Evolutionary conservation across 78 protist species (phyloP).

Genomic region (Cavenderia fasciculata): DNA sequence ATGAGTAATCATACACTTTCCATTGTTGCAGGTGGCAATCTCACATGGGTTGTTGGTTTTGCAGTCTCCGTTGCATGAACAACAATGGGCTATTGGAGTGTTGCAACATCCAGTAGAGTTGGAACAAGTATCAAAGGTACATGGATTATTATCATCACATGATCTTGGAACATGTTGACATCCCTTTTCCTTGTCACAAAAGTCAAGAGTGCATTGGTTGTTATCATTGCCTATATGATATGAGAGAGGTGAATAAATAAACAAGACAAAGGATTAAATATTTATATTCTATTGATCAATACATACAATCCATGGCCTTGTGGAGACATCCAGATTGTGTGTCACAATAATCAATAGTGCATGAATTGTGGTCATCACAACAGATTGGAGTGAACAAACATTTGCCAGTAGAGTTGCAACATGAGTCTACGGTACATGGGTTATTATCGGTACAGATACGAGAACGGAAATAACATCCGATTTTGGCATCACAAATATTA

Average conservation of each 20-base stretch:
- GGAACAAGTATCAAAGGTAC: conserved; percentile 50
- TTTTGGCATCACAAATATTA: conserved; percentile 12
- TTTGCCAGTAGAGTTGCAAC: neutral
- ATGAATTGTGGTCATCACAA: conserved; percentile 18
- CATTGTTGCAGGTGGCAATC: neutral
- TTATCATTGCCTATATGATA: neutral
- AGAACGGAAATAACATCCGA: conserved; percentile 25
- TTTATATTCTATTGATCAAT: neutral
- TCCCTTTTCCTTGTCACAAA: neutral
- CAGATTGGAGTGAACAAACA: conserved; percentile 13
- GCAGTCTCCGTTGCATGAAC: neutral
- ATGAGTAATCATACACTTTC: neutral
- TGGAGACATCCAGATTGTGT: neutral
- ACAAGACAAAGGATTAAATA: neutral
- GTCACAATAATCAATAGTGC: conserved; percentile 22
- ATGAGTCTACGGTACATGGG: conserved; percentile 16
- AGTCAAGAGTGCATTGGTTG: conserved; percentile 11
- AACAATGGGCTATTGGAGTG: too few species aligned
- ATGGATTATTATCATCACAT: conserved; percentile 30
- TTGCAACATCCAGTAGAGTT: neutral
- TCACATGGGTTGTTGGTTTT: conserved; percentile 1
- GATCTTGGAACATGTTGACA: conserved; percentile 9
- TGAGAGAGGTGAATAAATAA: neutral
- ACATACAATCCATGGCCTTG: neutral
- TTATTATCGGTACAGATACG: conserved; percentile 44